Evolutionary conservation across 192 early-diverging fungal species (phyloP).

Genomic region (Dissophora globulifera): DNA sequence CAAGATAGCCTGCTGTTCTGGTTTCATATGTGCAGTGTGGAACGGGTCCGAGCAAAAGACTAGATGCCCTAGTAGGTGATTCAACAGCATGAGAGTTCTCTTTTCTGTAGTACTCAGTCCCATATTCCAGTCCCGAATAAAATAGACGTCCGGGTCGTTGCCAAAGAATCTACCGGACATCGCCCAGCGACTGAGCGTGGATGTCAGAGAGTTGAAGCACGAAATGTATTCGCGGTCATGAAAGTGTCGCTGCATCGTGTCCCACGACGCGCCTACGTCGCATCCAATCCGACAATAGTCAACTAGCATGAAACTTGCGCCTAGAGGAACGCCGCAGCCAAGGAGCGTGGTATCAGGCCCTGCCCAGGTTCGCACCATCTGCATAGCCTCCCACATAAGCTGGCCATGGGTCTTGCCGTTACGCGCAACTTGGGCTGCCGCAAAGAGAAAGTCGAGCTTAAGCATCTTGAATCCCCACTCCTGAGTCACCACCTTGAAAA

Average conservation of each 20-base stretch:
- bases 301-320: conserved; percentile 52
- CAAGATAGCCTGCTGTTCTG: conserved; percentile 48
- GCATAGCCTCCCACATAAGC: conserved; percentile 63
- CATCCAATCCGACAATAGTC: conserved; percentile 65
- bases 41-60: conserved; percentile 64
- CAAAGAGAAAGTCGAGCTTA: conserved; percentile 65
- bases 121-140: conserved; percentile 58
- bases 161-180: conserved; percentile 62
- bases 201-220: conserved; percentile 58
- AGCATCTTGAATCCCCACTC: conserved; percentile 63
- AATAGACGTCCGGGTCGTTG: conserved; percentile 64
- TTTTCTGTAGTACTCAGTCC: conserved; percentile 53
- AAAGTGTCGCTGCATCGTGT: conserved; percentile 54
- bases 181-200: conserved; percentile 58
- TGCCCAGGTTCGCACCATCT: conserved; percentile 52
- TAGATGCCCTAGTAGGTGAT: conserved; percentile 59
- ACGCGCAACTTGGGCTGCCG: conserved; percentile 56
- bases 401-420: conserved; percentile 60
- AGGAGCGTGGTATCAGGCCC: conserved; percentile 56
- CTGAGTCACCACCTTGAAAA: conserved; percentile 55
- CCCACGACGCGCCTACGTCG: conserved; percentile 62
- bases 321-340: conserved; percentile 62
- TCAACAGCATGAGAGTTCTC: conserved; percentile 56
- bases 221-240: conserved; percentile 65
- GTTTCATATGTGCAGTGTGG: conserved; percentile 21